Percentiles rank a stretch among this genome's conserved stretches.
phyloP scores from a whole-genome alignment of 1,284 basidiomycete genomes.

The Exobasidium cylindrosporum region DNA sequence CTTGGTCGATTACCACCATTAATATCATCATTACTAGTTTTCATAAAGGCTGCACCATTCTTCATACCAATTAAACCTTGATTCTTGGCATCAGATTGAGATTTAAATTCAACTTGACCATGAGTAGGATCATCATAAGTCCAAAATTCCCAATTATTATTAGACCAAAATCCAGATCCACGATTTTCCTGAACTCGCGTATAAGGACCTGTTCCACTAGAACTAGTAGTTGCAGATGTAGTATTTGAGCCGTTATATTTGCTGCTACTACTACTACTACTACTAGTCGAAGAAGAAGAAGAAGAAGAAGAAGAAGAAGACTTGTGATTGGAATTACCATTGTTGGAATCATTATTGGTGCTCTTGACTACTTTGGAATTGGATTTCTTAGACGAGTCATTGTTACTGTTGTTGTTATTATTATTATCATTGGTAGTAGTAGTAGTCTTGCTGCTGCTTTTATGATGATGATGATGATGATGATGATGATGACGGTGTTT shows the following conservation, averaged over 20 bases:
- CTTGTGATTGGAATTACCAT: neutral
- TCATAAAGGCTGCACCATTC: constrained; percentile 9
- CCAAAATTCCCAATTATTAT: constrained; percentile 11
- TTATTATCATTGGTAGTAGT: neutral
- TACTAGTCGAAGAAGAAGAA: neutral
- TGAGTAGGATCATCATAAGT: constrained; percentile 8
- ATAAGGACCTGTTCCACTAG: constrained; percentile 2
- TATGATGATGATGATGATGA: neutral
- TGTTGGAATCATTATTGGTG: constrained; percentile 11
- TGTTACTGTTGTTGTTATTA: constrained; percentile 3
- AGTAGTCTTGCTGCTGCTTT: neutral
- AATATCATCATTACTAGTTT: constrained; percentile 5
- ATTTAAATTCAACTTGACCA: constrained; percentile 9
- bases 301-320: neutral
- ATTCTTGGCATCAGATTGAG: constrained; percentile 5
- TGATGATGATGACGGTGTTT: neutral
- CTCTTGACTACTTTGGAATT: neutral
- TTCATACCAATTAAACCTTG: constrained; percentile 6
- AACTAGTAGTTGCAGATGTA: neutral
- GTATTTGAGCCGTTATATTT: neutral
- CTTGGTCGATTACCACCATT: constrained; percentile 17
- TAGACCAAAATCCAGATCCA: constrained; percentile 8
- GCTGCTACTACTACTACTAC: neutral
- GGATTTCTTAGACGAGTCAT: constrained; percentile 3
- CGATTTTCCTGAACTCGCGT: constrained; percentile 7